Conservation (phyloP, 371 early-diverging fungal species). For the Modicella reniformis region DNA sequence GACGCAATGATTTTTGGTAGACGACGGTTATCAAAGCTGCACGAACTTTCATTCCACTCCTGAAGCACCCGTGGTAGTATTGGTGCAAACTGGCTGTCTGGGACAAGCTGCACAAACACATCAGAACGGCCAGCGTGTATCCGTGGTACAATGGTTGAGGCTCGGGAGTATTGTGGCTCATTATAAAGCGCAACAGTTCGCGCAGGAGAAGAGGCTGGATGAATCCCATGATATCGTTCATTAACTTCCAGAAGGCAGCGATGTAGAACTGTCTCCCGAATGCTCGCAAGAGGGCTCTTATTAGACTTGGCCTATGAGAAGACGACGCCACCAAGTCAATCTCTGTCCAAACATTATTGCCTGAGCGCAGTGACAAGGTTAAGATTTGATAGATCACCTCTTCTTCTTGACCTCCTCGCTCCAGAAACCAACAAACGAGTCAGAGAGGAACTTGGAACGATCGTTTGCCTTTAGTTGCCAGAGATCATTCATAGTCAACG, state of each 20-base stretch:
- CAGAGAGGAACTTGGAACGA: constrained; percentile 71
- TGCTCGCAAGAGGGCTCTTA: constrained; percentile 68
- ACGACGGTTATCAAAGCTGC: constrained; percentile 87
- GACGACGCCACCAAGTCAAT: too few relatives aligned
- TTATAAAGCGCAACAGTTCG: constrained; percentile 79
- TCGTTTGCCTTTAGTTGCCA: constrained; percentile 76
- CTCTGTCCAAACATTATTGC: not conserved
- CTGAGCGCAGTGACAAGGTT: not conserved
- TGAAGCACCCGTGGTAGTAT: constrained; percentile 86
- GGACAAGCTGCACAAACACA: constrained; percentile 82
- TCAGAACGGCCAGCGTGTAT: constrained; percentile 72
- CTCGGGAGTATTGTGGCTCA: constrained; percentile 60
- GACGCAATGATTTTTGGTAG: constrained; percentile 85
- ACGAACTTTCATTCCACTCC: constrained; percentile 84
- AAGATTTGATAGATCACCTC: constrained; percentile 50
- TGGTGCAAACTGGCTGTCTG: constrained; percentile 92
- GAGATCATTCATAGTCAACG: constrained; percentile 82
- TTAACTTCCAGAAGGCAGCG: constrained; percentile 80
- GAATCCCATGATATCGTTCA: constrained; percentile 84
- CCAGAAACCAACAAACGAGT: constrained; percentile 78
- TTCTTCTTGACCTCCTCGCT: constrained; percentile 66
- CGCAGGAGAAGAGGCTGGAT: constrained; percentile 86
- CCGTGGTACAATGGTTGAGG: constrained; percentile 72
- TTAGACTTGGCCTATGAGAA: constrained; percentile 70
- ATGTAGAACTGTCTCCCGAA: constrained; percentile 78